These are phyloP conservation scores for Sindora glabra DNA, from an alignment of 306 rosid genomes.

Conservation along the genomic window DNA sequence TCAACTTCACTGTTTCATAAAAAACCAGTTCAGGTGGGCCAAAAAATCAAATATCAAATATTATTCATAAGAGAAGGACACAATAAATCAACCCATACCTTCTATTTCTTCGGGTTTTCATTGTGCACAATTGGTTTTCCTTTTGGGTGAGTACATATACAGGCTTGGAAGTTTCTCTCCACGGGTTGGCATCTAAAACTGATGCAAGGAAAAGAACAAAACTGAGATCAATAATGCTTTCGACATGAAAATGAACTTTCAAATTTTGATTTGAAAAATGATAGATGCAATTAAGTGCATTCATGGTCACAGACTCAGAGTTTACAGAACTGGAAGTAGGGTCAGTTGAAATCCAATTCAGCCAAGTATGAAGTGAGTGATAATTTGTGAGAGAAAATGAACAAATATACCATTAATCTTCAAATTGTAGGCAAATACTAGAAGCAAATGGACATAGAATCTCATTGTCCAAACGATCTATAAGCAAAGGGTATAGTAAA, in stretches of 20 bases:
- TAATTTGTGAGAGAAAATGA: too few species aligned
- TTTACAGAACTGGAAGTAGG: too few species aligned
- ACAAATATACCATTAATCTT: too few species aligned
- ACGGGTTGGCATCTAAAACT: constrained; percentile 91
- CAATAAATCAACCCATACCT: constrained; percentile 34
- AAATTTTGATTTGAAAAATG: neutral
- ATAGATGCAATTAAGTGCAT: too few species aligned
- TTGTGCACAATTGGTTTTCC: constrained; percentile 85
- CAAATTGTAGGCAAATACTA: too few species aligned
- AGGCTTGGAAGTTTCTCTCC: constrained; percentile 88
- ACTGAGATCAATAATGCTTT: neutral
- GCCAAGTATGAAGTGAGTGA: too few species aligned
- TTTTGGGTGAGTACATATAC: constrained; percentile 85
- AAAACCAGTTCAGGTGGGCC: constrained; percentile 2
- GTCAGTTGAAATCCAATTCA: too few species aligned
- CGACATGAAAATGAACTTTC: neutral
- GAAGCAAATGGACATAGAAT: too few species aligned
- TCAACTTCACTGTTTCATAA: constrained; percentile 78
- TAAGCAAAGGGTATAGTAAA: too few species aligned
- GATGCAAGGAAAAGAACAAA: constrained; percentile 8
- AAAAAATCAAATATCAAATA: constrained; percentile 3
- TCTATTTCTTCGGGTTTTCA: constrained; percentile 92
- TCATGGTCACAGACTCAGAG: too few species aligned
- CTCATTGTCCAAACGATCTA: too few species aligned
- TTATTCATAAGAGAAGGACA: neutral